Conservation (phyloP, 2,329 filamentous ascomycete species). For the Sporothrix globosa region DNA sequence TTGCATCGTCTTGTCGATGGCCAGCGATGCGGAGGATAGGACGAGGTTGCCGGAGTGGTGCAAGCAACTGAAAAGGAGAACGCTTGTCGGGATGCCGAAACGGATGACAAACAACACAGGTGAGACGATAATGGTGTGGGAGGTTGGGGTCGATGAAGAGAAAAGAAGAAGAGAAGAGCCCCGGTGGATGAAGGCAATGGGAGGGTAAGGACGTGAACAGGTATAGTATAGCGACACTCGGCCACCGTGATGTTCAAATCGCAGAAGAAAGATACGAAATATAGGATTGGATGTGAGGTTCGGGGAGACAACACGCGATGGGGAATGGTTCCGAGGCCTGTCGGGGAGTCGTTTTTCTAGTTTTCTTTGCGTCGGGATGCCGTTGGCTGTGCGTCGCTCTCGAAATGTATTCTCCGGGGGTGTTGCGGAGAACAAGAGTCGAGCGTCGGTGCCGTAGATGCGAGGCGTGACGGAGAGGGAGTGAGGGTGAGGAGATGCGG, state of each 20-base stretch:
- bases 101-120: not conserved
- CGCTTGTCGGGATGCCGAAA: not conserved
- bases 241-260: too few relatives aligned
- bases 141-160: not conserved
- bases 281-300: not conserved
- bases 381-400: not conserved
- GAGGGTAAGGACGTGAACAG: not conserved
- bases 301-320: not conserved
- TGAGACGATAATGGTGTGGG: not conserved
- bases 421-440: not conserved
- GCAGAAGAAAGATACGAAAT: not conserved
- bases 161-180: not conserved
- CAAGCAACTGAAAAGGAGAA: not conserved
- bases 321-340: not conserved
- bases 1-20: conserved; percentile 6
- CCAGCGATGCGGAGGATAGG: not conserved
- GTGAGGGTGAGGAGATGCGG: not conserved
- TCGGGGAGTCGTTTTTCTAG: not conserved
- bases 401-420: not conserved
- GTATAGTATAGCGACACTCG: not conserved
- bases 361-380: not conserved
- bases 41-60: not conserved
- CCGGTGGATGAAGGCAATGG: not conserved
- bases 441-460: not conserved
- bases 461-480: not conserved